Evolutionary conservation across 768 basidiomycete genomes (phyloP).

Genomic region (Leccinum rimulosum): DNA sequence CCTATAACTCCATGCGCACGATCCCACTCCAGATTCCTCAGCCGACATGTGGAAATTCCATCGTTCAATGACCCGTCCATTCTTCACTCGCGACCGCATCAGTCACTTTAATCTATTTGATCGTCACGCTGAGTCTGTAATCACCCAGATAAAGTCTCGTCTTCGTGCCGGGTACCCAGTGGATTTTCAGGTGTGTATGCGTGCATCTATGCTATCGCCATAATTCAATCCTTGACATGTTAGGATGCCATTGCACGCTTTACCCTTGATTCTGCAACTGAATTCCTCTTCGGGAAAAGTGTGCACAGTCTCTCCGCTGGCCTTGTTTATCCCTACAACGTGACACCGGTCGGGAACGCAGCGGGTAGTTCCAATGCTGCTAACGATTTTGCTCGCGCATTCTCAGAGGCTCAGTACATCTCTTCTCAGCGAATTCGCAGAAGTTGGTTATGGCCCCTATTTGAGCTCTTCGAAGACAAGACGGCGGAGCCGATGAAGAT

Average conservation of each 20-base stretch:
- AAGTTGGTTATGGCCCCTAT: slow-evolving; percentile 53
- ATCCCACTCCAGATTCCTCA: slow-evolving; percentile 18
- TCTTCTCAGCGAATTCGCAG: slow-evolving; percentile 42
- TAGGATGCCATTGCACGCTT: slow-evolving; percentile 61
- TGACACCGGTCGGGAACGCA: slow-evolving; percentile 15
- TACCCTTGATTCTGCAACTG: slow-evolving; percentile 64
- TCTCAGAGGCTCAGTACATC: slow-evolving; percentile 45
- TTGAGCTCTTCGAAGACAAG: slow-evolving; percentile 48
- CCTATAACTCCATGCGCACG: too few relatives aligned
- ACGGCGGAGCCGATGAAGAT: slow-evolving; percentile 49
- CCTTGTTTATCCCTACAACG: slow-evolving; percentile 52
- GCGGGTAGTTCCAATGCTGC: slow-evolving; percentile 32
- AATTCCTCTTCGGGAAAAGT: slow-evolving; percentile 62
- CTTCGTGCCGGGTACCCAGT: slow-evolving; percentile 49
- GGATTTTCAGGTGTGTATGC: slow-evolving; percentile 50
- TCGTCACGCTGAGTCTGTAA: slow-evolving; percentile 45
- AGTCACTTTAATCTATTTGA: slow-evolving; percentile 62
- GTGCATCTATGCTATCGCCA: background rate
- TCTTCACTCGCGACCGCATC: slow-evolving; percentile 59
- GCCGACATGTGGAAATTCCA: slow-evolving; percentile 61
- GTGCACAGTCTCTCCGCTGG: slow-evolving; percentile 51
- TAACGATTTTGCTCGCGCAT: slow-evolving; percentile 47
- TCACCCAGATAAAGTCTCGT: slow-evolving; percentile 46
- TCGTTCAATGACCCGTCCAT: slow-evolving; percentile 62
- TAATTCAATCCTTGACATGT: background rate